Evolutionary conservation across 768 basidiomycete genomes (phyloP).

Genomic region (Goffeauzyma gilvescens): DNA sequence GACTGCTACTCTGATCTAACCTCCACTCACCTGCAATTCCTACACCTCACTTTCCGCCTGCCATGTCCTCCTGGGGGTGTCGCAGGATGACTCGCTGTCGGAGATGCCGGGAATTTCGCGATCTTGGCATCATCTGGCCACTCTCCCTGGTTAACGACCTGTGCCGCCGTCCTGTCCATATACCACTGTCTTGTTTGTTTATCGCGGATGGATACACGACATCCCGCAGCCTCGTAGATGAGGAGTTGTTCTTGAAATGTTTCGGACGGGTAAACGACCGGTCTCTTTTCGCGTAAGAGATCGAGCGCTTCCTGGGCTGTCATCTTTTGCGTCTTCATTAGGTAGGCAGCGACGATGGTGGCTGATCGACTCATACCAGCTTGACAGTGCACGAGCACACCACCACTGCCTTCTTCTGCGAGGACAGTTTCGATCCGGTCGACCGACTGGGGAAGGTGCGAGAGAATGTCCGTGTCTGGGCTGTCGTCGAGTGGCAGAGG

Average conservation of each 20-base stretch:
- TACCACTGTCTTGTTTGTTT: constrained; percentile 65
- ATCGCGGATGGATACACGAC: constrained; percentile 46
- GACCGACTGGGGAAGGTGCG: constrained; percentile 58
- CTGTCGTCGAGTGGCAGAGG: constrained; percentile 30
- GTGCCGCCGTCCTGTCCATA: constrained; percentile 51
- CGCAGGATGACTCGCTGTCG: constrained; percentile 43
- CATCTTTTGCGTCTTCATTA: constrained; percentile 54
- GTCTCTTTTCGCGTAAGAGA: constrained; percentile 47
- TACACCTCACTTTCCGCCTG: constrained; percentile 61
- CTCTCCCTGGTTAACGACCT: constrained; percentile 62
- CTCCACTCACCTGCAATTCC: constrained; percentile 56
- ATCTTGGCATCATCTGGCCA: constrained; percentile 43
- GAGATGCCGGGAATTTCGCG: constrained; percentile 50
- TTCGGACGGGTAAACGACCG: constrained; percentile 58
- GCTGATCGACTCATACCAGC: constrained; percentile 80
- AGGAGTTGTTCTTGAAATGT: constrained; percentile 65
- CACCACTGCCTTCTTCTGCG: constrained; percentile 38
- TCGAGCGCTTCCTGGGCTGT: constrained; percentile 48
- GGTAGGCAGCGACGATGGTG: constrained; percentile 67
- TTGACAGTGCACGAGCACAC: constrained; percentile 75
- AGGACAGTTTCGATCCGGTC: constrained; percentile 66
- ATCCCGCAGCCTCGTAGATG: constrained; percentile 55
- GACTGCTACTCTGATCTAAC: not conserved
- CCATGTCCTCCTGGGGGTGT: constrained; percentile 41
- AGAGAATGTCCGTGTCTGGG: constrained; percentile 51